Conservation (phyloP, 371 early-diverging fungal genomes). For the Saksenaea oblongispora region DNA sequence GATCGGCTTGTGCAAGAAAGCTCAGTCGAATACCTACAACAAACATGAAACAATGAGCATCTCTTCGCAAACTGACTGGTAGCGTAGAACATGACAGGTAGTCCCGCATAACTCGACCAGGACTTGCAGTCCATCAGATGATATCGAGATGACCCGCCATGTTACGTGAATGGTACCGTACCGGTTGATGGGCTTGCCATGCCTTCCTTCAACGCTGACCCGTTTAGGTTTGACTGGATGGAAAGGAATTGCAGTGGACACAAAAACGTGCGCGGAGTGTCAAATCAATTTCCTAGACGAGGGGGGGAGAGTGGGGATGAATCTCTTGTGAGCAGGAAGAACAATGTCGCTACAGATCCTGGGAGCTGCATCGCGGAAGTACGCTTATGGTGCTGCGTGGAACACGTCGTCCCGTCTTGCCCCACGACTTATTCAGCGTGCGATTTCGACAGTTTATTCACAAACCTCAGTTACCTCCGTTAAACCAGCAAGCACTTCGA, state of each 20-base stretch:
- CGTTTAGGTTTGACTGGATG: background rate
- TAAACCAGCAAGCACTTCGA: background rate
- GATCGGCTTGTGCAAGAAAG: conserved; percentile 48
- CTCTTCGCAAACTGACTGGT: background rate
- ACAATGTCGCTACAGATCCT: background rate
- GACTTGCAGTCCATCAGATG: background rate
- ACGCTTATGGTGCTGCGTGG: background rate
- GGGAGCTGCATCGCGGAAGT: background rate
- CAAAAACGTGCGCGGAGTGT: background rate
- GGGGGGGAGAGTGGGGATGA: background rate
- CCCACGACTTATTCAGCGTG: background rate
- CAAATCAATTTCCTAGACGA: background rate
- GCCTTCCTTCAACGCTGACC: background rate
- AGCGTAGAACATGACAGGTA: background rate
- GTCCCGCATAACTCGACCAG: background rate
- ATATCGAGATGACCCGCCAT: background rate
- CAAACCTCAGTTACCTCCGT: background rate
- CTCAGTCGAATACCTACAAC: conserved; percentile 43
- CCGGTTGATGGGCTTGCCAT: conserved; percentile 1
- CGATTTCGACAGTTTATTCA: background rate
- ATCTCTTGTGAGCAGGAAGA: background rate
- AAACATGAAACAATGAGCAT: background rate
- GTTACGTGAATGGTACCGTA: background rate
- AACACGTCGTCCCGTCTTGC: background rate
- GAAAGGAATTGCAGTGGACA: background rate